Base-by-base conservation (phyloP, 441 rosid species). In the Croton laevigatus region DNA sequence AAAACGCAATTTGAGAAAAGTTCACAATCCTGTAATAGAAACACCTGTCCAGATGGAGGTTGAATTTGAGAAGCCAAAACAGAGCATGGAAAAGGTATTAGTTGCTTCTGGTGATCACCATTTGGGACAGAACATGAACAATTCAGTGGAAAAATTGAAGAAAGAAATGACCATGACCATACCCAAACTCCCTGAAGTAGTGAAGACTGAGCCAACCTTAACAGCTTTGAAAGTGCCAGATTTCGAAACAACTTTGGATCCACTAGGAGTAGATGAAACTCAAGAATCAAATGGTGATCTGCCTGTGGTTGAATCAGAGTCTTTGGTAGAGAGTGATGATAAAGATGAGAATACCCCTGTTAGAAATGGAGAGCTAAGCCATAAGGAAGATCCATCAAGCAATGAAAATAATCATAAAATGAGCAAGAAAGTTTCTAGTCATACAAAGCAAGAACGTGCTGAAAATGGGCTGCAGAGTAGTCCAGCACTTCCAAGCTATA, bases 401-500 rank as follows among this genome's bases (percentile, higher is more conserved):
- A 81, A 82, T 37, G 89, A 86, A 81, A 82, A 27, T 27, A 27
- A 84, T 69, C 73, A 77, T 49, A 91, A 86, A 80, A 80, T 82
- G 16, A 77, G 83, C 78, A 81, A 75, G 72, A 94, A 85, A 81
- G 57, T 81, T 79, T 78, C 84, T 40, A 73, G 60, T 67, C 71
- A 74, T 44, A 75, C 75, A 59, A 92, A 87, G 83, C 88, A 88
- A 73, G 92, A 89, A 69, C 60, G 71, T 65, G 76, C 82, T 59
- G 97, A 93, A 76, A 89, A 88, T 78, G 97, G 89, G 45, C 22
- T 60, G 12, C 91, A 85, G 76, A 83, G 64, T 75, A 89, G 88
- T 83, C 93, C 89, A 0, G n/a, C 84, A 38, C 62, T 93, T 62
- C 99, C 99, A 27, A 95, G 98, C 83, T 95, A 93, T 76, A 95